These are phyloP conservation scores for Ophiosphaerella herpotricha DNA, from an alignment of 2,329 filamentous ascomycete genomes.

Conservation along the genomic window DNA sequence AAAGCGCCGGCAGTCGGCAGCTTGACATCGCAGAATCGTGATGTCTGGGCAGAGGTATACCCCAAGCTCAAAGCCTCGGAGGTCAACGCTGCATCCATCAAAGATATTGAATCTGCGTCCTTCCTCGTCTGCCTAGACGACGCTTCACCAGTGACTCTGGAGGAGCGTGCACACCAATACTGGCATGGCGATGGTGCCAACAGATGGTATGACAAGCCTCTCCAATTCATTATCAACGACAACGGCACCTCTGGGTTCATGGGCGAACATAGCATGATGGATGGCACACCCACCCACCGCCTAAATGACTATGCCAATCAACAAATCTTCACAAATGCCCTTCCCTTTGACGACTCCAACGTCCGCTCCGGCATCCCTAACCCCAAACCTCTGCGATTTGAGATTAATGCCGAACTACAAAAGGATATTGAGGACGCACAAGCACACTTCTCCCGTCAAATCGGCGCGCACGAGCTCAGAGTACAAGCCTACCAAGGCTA, in stretches of 20 bases:
- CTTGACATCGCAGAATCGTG: slow-evolving; percentile 89
- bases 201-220: slow-evolving; percentile 96
- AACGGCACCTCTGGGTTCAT: slow-evolving; percentile 97
- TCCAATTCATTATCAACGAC: slow-evolving; percentile 97
- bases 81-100: slow-evolving; percentile 76
- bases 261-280: slow-evolving; percentile 99
- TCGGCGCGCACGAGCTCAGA: slow-evolving; percentile 84
- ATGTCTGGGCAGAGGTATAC: slow-evolving; percentile 80
- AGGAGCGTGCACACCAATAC: slow-evolving; percentile 94
- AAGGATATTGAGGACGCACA: slow-evolving; percentile 78
- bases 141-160: slow-evolving; percentile 85
- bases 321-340: slow-evolving; percentile 90
- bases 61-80: slow-evolving; percentile 71
- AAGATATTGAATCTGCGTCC: slow-evolving; percentile 83
- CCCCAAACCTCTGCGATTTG: slow-evolving; percentile 77
- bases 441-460: slow-evolving; percentile 78
- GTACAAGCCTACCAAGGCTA: slow-evolving; percentile 97
- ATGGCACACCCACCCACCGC: slow-evolving; percentile 95
- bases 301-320: slow-evolving; percentile 94
- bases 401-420: slow-evolving; percentile 73
- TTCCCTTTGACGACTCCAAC: slow-evolving; percentile 80
- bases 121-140: slow-evolving; percentile 95
- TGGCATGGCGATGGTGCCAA: slow-evolving; percentile 98
- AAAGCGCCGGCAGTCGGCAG: slow-evolving; percentile 74
- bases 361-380: slow-evolving; percentile 84